These are phyloP conservation scores for Pneumocystis jirovecii DNA, from an alignment of 1,139 yeast species.

Conservation along the genomic window DNA sequence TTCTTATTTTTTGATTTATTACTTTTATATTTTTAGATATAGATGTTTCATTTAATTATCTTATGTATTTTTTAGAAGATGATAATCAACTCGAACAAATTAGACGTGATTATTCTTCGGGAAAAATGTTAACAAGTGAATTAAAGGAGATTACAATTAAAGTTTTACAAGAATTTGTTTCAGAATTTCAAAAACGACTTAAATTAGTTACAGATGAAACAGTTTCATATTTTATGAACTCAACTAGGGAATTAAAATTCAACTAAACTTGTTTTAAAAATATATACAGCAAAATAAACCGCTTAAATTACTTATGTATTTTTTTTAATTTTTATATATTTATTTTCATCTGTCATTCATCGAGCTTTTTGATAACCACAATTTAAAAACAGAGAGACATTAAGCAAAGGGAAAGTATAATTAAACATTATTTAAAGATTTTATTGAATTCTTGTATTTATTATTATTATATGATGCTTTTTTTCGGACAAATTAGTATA, in stretches of 20 bases:
- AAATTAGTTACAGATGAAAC: conserved; percentile 48
- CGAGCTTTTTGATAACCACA: background rate
- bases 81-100: conserved; percentile 59
- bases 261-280: conserved; percentile 27
- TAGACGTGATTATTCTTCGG: conserved; percentile 34
- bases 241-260: conserved; percentile 57
- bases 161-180: conserved; percentile 62
- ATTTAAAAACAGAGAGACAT: background rate
- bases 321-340: background rate
- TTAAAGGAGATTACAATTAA: conserved; percentile 80
- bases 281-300: background rate
- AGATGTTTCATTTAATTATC: conserved; percentile 88
- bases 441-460: background rate
- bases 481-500: background rate
- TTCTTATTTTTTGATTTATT: background rate
- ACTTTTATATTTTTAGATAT: conserved; percentile 34
- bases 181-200: conserved; percentile 68
- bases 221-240: conserved; percentile 64
- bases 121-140: conserved; percentile 82
- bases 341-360: background rate
- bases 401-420: no score
- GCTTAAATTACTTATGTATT: background rate
- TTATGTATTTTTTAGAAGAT: conserved; percentile 76
- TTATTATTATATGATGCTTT: background rate
- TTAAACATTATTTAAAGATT: background rate